Base-by-base conservation (phyloP, 2,329 filamentous ascomycete species). In the Ramichloridium luteum region DNA sequence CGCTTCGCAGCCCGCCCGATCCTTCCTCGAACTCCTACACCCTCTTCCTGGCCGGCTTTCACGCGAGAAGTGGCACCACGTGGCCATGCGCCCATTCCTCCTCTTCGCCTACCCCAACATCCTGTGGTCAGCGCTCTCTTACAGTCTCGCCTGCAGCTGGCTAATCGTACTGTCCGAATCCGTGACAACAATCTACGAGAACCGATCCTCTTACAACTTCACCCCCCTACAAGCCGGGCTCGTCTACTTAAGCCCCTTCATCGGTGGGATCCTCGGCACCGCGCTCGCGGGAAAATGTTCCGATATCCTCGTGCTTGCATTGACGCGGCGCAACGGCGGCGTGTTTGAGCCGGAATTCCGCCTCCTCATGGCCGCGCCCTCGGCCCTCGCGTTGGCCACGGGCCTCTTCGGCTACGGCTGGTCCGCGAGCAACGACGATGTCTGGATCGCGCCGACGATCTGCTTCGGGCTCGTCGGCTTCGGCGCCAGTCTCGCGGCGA, bases 401-500 rank as follows among this genome's bases (percentile, higher is more conserved):
- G 90, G 90, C 0, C 69, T 96, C 11, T 93, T 94, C 76, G 88
- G 85, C 2, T 96, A 90, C 49, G 88, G 88, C n/a, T 96, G 88
- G 90, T 85, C 80, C 6, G 83, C 80, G 0, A 57, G 83, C 40
- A 68, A 77, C 35, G 65, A 66, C 14, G 74, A 94, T 48, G 65
- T 69, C 13, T 96, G 82, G 81, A 92, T 93, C 31, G 82, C 93
- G 0, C 90, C 90, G 0, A 94, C 88, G 0, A 54, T 93, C 3
- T 94, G 96, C 60, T 94, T 96, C 44, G 88, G 88, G 5, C 56
- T 94, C 28, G 76, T 93, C 17, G 90, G 82, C 1, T 94, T 96
- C 50, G 90, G 88, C 1, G 94, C 88, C 58, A 81, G 80, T 3
- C 66, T 96, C 2, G 88, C 84, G 1, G 85, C 79, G 16, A 94